phyloP scores from a whole-genome alignment of 1,284 basidiomycete genomes.

The Mycosarcoma mackinlayi region DNA sequence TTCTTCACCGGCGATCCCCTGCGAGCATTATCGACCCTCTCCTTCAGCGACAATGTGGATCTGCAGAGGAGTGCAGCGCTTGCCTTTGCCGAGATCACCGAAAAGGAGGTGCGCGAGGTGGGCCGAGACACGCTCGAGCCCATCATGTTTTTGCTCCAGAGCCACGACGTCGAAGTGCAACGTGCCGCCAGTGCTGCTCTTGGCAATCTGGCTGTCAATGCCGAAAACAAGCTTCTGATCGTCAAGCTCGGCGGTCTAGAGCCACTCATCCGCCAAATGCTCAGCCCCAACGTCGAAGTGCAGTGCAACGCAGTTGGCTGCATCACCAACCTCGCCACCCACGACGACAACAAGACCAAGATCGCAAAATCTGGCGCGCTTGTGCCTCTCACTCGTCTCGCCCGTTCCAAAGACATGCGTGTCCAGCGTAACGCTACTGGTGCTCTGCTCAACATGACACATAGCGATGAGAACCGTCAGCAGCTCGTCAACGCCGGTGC shows the following conservation, averaged over 20 bases:
- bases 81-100: slow-evolving; percentile 99
- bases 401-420: slow-evolving; percentile 98
- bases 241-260: slow-evolving; percentile 98
- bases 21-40: slow-evolving; percentile 92
- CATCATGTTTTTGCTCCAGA: slow-evolving; percentile 94
- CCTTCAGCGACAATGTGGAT: slow-evolving; percentile 99
- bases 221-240: slow-evolving; percentile 98
- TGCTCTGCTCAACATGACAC: slow-evolving; percentile 98
- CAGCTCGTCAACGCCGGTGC: slow-evolving; percentile 98
- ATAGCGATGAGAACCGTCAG: slow-evolving; percentile 94
- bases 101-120: slow-evolving; percentile 98
- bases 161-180: slow-evolving; percentile 98
- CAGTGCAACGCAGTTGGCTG: slow-evolving; percentile 99
- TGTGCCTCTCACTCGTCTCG: slow-evolving; percentile 93
- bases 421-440: slow-evolving; percentile 99
- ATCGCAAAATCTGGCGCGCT: slow-evolving; percentile 99
- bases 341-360: slow-evolving; percentile 99
- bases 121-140: slow-evolving; percentile 97
- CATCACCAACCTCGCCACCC: slow-evolving; percentile 97
- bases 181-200: slow-evolving; percentile 97
- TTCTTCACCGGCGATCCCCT: slow-evolving; percentile 77
- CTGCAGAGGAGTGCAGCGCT: slow-evolving; percentile 96
- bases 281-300: slow-evolving; percentile 98
- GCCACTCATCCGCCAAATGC: slow-evolving; percentile 98
- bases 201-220: slow-evolving; percentile 97